Conservation (phyloP, 2,329 filamentous ascomycete genomes). For the Nigrospora osmanthi region DNA sequence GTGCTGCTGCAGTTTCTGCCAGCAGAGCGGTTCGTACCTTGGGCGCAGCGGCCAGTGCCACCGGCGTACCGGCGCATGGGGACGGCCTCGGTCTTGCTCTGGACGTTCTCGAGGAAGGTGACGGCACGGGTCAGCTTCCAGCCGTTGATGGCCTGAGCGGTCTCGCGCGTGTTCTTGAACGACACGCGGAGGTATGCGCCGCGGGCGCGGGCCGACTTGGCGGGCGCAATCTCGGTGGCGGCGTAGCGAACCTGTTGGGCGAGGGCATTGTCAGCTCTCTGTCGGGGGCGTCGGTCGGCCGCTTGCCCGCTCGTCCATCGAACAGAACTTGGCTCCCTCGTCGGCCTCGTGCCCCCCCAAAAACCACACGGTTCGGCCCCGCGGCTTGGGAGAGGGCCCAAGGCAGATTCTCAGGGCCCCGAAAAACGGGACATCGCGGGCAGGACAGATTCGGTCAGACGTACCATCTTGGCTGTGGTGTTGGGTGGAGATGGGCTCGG, state of each 20-base stretch:
- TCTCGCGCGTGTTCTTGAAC: conserved; percentile 99
- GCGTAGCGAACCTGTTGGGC: conserved; percentile 81
- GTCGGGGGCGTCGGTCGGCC: no score
- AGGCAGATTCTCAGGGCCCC: no score
- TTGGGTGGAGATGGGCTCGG: conserved; percentile 45
- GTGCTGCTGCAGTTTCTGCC: no score
- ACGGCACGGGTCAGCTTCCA: conserved; percentile 96
- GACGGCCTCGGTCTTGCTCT: conserved; percentile 93
- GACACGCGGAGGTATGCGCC: conserved; percentile 98
- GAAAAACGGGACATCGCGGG: no score
- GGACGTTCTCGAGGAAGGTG: conserved; percentile 96
- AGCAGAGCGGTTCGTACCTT: conserved; percentile 64
- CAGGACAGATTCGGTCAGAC: conserved; percentile 13
- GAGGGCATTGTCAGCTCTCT: not conserved
- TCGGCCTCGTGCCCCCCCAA: no score
- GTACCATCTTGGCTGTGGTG: conserved; percentile 50
- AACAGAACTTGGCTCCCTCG: no score
- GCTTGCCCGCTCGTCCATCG: no score
- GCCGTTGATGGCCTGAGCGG: conserved; percentile 98
- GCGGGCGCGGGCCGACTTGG: conserved; percentile 95
- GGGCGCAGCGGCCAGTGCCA: conserved; percentile 88
- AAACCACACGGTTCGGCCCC: no score
- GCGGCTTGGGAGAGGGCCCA: no score
- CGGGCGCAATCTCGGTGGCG: conserved; percentile 75
- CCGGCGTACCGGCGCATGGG: conserved; percentile 97